phyloP scores from a whole-genome alignment of 208 protist species.

The Trypanosoma boissoni region DNA sequence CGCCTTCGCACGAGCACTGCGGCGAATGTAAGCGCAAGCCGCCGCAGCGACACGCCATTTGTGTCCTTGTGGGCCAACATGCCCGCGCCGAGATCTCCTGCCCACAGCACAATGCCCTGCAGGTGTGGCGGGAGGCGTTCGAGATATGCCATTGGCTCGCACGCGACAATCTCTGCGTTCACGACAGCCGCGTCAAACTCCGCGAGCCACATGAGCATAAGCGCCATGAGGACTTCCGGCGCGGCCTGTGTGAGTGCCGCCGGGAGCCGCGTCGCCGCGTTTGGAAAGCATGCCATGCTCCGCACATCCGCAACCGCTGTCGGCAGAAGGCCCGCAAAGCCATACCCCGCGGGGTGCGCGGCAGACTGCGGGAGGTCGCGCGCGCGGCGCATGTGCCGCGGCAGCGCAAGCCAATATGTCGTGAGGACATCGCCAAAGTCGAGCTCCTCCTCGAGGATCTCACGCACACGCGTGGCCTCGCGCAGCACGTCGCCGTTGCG shows the following conservation, averaged over 20 bases:
- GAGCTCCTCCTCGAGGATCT: slow-evolving; percentile 55
- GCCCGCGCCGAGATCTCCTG: slow-evolving; percentile 68
- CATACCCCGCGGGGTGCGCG: slow-evolving; percentile 66
- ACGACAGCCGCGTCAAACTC: slow-evolving; percentile 68
- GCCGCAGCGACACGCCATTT: slow-evolving; percentile 66
- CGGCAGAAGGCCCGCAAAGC: slow-evolving; percentile 57
- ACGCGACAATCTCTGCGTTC: slow-evolving; percentile 54
- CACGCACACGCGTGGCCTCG: slow-evolving; percentile 53
- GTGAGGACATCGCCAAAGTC: slow-evolving; percentile 46
- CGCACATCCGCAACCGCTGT: slow-evolving; percentile 29
- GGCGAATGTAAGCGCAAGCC: slow-evolving; percentile 74
- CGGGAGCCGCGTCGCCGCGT: slow-evolving; percentile 52
- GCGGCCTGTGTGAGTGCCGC: slow-evolving; percentile 58
- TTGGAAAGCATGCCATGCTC: slow-evolving; percentile 57
- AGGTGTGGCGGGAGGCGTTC: slow-evolving; percentile 62
- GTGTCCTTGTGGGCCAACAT: slow-evolving; percentile 53
- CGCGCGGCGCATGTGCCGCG: slow-evolving; percentile 26
- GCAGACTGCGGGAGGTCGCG: slow-evolving; percentile 48
- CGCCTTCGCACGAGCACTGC: slow-evolving; percentile 37
- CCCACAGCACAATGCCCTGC: slow-evolving; percentile 66
- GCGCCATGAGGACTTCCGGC: slow-evolving; percentile 63
- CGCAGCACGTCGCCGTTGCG: slow-evolving; percentile 70
- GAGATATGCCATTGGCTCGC: slow-evolving; percentile 72
- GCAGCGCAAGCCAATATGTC: slow-evolving; percentile 57
- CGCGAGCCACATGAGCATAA: slow-evolving; percentile 72